Evolutionary conservation across 192 early-diverging fungal species (phyloP).

Genomic region (Chytriomyces sp.): DNA sequence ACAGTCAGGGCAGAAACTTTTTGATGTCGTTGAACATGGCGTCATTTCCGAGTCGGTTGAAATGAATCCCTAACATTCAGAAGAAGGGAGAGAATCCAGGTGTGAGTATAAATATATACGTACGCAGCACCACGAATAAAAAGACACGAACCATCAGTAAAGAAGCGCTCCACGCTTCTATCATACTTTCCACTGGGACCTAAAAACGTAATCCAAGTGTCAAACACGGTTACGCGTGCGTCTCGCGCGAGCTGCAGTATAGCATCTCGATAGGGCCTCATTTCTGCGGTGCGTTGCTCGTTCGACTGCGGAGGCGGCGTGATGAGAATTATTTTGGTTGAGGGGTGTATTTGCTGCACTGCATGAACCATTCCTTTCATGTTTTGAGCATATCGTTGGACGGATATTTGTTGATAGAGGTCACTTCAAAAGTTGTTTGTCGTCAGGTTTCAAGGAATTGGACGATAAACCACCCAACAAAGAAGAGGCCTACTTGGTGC

Average conservation of each 20-base stretch:
- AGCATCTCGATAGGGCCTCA: slow-evolving; percentile 1
- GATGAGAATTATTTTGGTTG: slow-evolving; percentile 20
- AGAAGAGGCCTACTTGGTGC: not conserved
- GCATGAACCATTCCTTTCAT: slow-evolving; percentile 5
- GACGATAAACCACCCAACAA: not conserved
- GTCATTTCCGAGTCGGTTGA: slow-evolving; percentile 16
- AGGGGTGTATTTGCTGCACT: not conserved
- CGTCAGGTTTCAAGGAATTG: not conserved
- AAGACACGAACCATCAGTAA: not conserved
- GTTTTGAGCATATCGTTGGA: not conserved
- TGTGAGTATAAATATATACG: not conserved
- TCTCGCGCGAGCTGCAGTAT: not conserved
- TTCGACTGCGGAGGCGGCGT: slow-evolving; percentile 16
- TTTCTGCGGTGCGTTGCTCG: not conserved
- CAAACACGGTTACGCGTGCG: not conserved
- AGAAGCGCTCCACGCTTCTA: not conserved
- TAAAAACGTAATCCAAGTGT: slow-evolving; percentile 27
- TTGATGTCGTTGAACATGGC: slow-evolving; percentile 11
- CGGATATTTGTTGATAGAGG: not conserved
- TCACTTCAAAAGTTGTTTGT: not conserved
- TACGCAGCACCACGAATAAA: slow-evolving; percentile 3
- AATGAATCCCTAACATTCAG: slow-evolving; percentile 7
- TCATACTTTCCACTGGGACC: slow-evolving; percentile 14
- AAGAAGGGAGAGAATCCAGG: not conserved
- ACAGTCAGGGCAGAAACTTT: not conserved